A percentile compares a stretch with the other conserved stretches of the same genome.
phyloP scores from a whole-genome alignment of 257 asterid species.

The Gardenia jasminoides region DNA sequence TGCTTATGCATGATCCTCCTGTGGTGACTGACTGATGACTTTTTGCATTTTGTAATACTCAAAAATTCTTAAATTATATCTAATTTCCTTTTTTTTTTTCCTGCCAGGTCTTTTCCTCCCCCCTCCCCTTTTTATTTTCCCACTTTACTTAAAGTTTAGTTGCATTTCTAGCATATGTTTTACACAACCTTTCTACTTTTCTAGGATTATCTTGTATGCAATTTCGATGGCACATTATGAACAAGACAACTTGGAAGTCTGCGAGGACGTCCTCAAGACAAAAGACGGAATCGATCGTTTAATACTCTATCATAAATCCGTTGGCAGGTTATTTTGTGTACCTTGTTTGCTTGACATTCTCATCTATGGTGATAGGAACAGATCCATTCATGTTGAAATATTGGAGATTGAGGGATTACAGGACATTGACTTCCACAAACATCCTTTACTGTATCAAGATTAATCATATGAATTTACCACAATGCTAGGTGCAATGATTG shows the following conservation, averaged over 20 bases:
- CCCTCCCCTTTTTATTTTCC: not conserved
- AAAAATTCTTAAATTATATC: not conserved
- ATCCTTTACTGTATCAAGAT: not conserved
- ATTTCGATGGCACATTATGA: slow-evolving; percentile 74
- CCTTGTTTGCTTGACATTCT: slow-evolving; percentile 7
- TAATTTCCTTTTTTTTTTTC: not conserved
- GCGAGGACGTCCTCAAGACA: slow-evolving; percentile 62
- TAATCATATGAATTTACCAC: not conserved
- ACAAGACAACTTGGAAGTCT: slow-evolving; percentile 50
- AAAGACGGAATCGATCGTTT: slow-evolving; percentile 61
- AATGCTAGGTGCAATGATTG: not conserved
- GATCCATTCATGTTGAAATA: not conserved
- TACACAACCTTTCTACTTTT: not conserved
- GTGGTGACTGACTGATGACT: not conserved
- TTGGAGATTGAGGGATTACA: no score
- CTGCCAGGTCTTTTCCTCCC: not conserved
- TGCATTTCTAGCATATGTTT: not conserved
- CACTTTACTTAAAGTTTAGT: not conserved
- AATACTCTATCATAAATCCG: slow-evolving; percentile 74
- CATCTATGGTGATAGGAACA: not conserved
- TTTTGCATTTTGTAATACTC: not conserved
- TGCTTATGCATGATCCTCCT: not conserved
- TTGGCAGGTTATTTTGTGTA: slow-evolving; percentile 67
- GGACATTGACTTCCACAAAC: not conserved
- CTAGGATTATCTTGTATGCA: slow-evolving; percentile 79